A percentile compares a stretch with the other conserved stretches of the same genome.
Evolutionary conservation across 352 stramenopile genomes (phyloP).

Genomic region (Phytophthora meadii): DNA sequence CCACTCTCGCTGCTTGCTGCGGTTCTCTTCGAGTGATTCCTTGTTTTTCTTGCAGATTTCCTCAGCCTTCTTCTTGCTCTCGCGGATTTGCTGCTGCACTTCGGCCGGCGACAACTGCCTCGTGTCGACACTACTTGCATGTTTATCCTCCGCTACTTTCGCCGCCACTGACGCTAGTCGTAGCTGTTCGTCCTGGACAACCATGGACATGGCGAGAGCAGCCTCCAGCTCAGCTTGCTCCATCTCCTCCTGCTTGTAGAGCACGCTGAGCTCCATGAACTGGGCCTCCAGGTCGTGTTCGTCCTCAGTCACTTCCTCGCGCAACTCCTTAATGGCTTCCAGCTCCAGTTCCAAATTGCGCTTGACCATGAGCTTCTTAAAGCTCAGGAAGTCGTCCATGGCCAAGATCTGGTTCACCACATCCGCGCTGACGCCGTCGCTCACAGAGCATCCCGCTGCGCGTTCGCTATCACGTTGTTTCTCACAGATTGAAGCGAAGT

Average conservation of each 20-base stretch:
- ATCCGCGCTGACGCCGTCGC: slow-evolving; percentile 58
- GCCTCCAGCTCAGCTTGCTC: slow-evolving; percentile 83
- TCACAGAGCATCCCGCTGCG: slow-evolving; percentile 21
- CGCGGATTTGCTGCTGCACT: slow-evolving; percentile 60
- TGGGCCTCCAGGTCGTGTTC: slow-evolving; percentile 64
- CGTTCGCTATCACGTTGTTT: slow-evolving; percentile 58
- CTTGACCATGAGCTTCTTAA: slow-evolving; percentile 95
- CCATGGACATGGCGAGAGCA: slow-evolving; percentile 79
- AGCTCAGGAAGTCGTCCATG: slow-evolving; percentile 92
- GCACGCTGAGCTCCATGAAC: slow-evolving; percentile 85
- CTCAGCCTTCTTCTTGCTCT: slow-evolving; percentile 76
- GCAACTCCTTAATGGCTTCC: slow-evolving; percentile 85
- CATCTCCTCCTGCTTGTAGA: slow-evolving; percentile 90
- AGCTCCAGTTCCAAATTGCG: slow-evolving; percentile 92
- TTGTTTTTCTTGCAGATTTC: slow-evolving; percentile 83
- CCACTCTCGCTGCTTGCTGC: slow-evolving; percentile 72
- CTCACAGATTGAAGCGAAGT: slow-evolving; percentile 88
- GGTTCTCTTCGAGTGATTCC: slow-evolving; percentile 73
- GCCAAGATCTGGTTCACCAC: slow-evolving; percentile 91
- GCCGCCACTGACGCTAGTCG: slow-evolving; percentile 56
- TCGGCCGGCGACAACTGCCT: slow-evolving; percentile 52
- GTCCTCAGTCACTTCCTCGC: slow-evolving; percentile 53
- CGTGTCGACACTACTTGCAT: slow-evolving; percentile 39
- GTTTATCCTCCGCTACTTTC: slow-evolving; percentile 75
- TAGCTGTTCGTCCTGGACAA: slow-evolving; percentile 75